Evolutionary conservation across 306 rosid genomes (phyloP).

Genomic region (Dicorynia guianensis): DNA sequence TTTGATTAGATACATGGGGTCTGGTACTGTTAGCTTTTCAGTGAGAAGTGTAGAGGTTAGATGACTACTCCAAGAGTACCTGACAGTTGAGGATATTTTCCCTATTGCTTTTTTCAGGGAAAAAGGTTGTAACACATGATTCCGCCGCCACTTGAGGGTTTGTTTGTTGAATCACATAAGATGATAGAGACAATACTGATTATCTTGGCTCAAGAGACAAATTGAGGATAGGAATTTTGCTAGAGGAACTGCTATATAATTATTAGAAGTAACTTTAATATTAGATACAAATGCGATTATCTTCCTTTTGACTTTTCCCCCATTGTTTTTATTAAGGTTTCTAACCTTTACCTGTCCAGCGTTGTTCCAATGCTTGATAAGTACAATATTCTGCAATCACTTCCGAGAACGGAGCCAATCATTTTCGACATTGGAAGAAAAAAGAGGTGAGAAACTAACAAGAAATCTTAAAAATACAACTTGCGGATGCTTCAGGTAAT

Average conservation of each 20-base stretch:
- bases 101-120: constrained; percentile 16
- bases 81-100: constrained; percentile 16
- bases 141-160: constrained; percentile 26
- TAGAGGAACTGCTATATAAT: background rate
- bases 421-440: too few relatives aligned
- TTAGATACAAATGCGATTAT: too few relatives aligned
- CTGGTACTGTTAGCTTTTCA: constrained; percentile 40
- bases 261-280: background rate
- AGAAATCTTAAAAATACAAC: too few relatives aligned
- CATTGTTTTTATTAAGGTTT: too few relatives aligned
- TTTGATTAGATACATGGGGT: constrained; percentile 27
- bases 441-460: too few relatives aligned
- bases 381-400: too few relatives aligned
- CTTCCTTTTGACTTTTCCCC: too few relatives aligned
- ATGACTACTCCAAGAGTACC: background rate
- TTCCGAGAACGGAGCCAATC: too few relatives aligned
- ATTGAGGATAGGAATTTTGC: constrained; percentile 30
- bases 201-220: constrained; percentile 7
- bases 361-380: too few relatives aligned
- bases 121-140: constrained; percentile 30
- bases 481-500: too few relatives aligned
- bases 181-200: background rate
- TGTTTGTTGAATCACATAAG: constrained; percentile 17
- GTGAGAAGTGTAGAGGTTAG: constrained; percentile 25
- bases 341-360: too few relatives aligned